These are phyloP conservation scores for Musa acuminata DNA, from an alignment of 176 grass and related monocot species.

Conservation along the genomic window DNA sequence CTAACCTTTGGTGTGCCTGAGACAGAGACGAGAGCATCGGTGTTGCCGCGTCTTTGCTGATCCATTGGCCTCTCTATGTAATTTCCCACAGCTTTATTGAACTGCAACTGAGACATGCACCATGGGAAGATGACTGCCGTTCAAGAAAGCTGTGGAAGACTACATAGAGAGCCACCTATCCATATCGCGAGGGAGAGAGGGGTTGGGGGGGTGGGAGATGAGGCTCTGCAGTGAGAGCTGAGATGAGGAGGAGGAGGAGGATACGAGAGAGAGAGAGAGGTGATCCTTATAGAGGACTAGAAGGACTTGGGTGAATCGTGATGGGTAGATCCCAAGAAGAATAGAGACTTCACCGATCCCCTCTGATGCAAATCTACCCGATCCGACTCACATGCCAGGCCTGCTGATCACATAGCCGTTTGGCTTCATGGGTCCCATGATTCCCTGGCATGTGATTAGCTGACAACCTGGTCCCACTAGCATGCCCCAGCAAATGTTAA, in stretches of 20 bases:
- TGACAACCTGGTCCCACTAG: not conserved
- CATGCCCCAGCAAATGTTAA: not conserved
- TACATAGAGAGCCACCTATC: constrained; percentile 2
- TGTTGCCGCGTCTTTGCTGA: not conserved
- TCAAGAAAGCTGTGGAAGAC: constrained; percentile 15
- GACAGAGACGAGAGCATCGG: too few relatives aligned
- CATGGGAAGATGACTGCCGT: not conserved
- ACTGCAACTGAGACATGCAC: not conserved
- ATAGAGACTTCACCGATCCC: not conserved
- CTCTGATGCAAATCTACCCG: not conserved
- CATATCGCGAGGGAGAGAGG: not conserved
- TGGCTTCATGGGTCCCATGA: not conserved
- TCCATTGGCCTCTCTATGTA: not conserved
- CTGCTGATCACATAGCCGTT: not conserved
- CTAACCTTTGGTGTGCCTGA: too few relatives aligned
- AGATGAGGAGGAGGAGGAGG: not conserved
- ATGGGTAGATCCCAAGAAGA: too few relatives aligned
- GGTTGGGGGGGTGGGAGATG: not conserved
- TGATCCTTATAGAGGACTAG: not conserved
- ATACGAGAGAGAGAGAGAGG: not conserved
- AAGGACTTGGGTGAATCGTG: too few relatives aligned
- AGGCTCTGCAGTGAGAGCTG: not conserved
- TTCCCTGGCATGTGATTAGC: constrained; percentile 3
- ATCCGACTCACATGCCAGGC: too few relatives aligned
- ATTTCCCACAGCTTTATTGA: constrained; percentile 4